Evolutionary conservation across 2,329 filamentous ascomycete species (phyloP), one percentile per base, ranked within the genome.

Genomic region (Phoma sp.): DNA sequence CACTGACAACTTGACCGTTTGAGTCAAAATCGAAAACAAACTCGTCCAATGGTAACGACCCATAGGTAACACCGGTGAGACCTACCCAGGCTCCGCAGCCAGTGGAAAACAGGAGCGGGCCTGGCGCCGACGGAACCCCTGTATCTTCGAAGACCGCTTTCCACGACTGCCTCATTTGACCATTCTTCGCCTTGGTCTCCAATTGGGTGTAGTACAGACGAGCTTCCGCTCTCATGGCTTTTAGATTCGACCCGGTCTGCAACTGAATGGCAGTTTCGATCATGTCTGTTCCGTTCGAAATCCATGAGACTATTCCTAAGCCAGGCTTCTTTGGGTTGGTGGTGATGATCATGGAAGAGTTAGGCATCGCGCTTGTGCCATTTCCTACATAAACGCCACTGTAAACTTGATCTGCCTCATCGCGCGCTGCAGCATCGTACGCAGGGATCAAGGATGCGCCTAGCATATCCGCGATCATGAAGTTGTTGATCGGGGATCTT

Each of bases 281-380:
- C 31, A 76, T 61, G 51, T 76, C 68, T 10, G 69, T 66, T 8
- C 70, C 71, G 41, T 75, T 74, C 41, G 53, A 67, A 27, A 65
- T 67, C 64, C 73, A 77, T 1, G 55, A 56, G 0, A 63, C 59
- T 32, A 77, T 55, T 29, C 64, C 62, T 3, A 77, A 54, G 1
- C 71, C 74, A 0, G 70, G 66, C 12, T 61, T 58, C 8, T 54
- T 53, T 1, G 60, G 65, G 25, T 68, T 62, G 7, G 62, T 69
- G 10, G 54, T 62, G 19, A 77, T 52, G 2, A 62, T 67, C 44
- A 75, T 17, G 9, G 62, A 67, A 17, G 72, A 68, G 15, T 69
- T 68, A 55, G 63, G 35, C 15, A 43, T 36, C 7, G 43, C 19
- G 17, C 22, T 39, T 10, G 40, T 17, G 13, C 56, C 58, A 8